Evolutionary conservation across 129 eudicot genomes (phyloP).

Genomic region (Flaveria brownii): DNA sequence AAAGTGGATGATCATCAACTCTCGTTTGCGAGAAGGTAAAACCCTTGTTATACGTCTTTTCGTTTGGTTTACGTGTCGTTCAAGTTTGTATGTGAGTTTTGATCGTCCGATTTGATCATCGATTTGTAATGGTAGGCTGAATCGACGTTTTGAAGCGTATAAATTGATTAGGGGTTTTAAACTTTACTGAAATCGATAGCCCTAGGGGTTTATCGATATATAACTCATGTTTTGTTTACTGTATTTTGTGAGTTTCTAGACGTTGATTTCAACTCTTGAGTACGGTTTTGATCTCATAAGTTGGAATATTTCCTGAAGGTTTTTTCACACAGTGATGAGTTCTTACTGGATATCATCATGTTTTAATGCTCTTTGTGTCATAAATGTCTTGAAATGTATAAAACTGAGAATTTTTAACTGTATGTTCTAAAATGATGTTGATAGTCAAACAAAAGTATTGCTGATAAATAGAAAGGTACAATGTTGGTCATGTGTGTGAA

Average conservation of each 20-base stretch:
- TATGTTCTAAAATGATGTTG: neutral
- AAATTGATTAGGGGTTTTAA: neutral
- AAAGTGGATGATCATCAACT: neutral
- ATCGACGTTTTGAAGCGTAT: no score
- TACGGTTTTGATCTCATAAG: neutral
- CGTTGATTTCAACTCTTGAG: neutral
- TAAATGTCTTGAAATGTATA: no score
- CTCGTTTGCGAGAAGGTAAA: conserved; percentile 28
- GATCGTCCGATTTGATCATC: neutral
- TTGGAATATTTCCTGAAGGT: no score
- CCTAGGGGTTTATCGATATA: conserved; percentile 2
- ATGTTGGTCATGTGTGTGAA: neutral
- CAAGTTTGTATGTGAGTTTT: neutral
- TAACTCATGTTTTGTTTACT: neutral
- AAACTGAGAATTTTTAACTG: no score
- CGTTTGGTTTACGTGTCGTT: neutral
- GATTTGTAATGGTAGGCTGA: neutral
- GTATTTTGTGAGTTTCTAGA: neutral
- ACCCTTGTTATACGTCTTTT: no score
- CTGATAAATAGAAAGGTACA: neutral
- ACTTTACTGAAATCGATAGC: neutral
- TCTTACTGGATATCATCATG: neutral
- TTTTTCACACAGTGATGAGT: no score
- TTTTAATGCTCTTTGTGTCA: neutral
- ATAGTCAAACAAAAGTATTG: neutral